Evolutionary conservation across 352 stramenopile species (phyloP), one percentile per base, ranked within the genome.

Genomic region (Globisporangium alternatum): DNA sequence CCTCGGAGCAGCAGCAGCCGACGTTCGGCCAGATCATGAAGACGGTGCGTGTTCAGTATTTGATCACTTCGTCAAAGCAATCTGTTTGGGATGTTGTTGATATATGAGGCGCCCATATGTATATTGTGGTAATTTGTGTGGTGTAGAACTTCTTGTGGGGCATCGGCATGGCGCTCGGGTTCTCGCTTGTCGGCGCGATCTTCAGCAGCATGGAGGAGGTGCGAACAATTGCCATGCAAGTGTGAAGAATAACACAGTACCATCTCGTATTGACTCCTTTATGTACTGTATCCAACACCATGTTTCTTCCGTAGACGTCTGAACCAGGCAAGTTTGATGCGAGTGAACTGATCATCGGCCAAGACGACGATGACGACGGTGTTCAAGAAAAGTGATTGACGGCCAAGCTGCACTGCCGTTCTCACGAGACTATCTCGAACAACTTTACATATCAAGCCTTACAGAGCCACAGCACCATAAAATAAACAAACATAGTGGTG

Each of bases 141-240:
- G 3, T 13, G 6, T n/a, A 94, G 85, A 91, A 79, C 56, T 94
- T 94, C 54, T 62, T 90, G 15, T 94, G 81, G 80, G 85, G 83
- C 4, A 72, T 90, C 57, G 85, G 85, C 45, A 92, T 94, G 83
- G 78, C 85, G 2, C 60, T 91, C 2, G 85, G 78, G 30, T 94
- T 94, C 63, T 81, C 81, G 7, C 65, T 91, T 17, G 64, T 94
- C 25, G 85, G 85, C 30, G 72, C 86, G 30, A 75, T 91, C 64
- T 82, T 90, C 63, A 79, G 79, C 57, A 70, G 68, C 31, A 88
- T 90, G 79, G 80, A 91, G 64, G 77, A 88, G 72, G 83, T 88
- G 53, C 41, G 28, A 31, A 19, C 21, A 10, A 17, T 44, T 41
- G 35, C 35, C 35, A 41, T 41, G 35, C 8, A 5, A 41, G 35